These are phyloP conservation scores for Wallacemonas rigidus DNA, from an alignment of 208 protist genomes.

Conservation along the genomic window DNA sequence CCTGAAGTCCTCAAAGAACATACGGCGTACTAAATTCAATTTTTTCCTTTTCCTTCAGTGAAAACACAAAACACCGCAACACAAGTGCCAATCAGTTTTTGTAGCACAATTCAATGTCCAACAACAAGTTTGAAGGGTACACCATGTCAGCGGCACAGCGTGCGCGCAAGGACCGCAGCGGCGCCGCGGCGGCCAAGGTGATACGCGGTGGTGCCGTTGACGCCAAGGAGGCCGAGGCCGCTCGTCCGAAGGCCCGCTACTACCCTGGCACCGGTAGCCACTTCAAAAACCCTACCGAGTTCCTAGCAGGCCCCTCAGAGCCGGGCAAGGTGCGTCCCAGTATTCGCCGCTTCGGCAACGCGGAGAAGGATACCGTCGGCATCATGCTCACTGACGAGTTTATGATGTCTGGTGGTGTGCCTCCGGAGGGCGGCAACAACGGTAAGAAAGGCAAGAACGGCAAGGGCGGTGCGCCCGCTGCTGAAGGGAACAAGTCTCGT, in stretches of 20 bases:
- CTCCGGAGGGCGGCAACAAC: slow-evolving; percentile 2
- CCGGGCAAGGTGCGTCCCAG: slow-evolving; percentile 57
- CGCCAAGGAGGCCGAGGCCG: slow-evolving; percentile 11
- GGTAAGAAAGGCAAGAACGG: slow-evolving; percentile 22
- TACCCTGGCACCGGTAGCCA: slow-evolving; percentile 26
- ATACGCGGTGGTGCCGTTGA: slow-evolving; percentile 26
- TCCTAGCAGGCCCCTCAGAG: slow-evolving; percentile 64
- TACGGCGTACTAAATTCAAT: no score
- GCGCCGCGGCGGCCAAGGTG: slow-evolving; percentile 30
- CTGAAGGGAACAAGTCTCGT: slow-evolving; percentile 19
- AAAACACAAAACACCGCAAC: slow-evolving; percentile 11
- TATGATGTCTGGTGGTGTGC: slow-evolving; percentile 39
- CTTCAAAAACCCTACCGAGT: slow-evolving; percentile 59
- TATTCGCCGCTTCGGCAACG: slow-evolving; percentile 65
- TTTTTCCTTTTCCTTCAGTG: no score
- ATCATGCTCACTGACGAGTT: slow-evolving; percentile 77
- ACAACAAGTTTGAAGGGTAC: slow-evolving; percentile 6
- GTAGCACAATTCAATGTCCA: neutral
- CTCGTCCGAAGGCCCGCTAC: slow-evolving; percentile 26
- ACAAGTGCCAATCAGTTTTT: neutral
- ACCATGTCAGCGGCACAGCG: slow-evolving; percentile 29
- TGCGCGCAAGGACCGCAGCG: slow-evolving; percentile 34
- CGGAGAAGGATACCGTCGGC: slow-evolving; percentile 55
- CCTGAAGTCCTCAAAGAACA: no score
- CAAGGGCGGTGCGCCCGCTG: slow-evolving; percentile 27